Percentiles rank a stretch among this genome's conserved stretches.
Evolutionary conservation across 2,329 filamentous ascomycete species (phyloP).

Genomic region (Penicillium sclerotigenum): DNA sequence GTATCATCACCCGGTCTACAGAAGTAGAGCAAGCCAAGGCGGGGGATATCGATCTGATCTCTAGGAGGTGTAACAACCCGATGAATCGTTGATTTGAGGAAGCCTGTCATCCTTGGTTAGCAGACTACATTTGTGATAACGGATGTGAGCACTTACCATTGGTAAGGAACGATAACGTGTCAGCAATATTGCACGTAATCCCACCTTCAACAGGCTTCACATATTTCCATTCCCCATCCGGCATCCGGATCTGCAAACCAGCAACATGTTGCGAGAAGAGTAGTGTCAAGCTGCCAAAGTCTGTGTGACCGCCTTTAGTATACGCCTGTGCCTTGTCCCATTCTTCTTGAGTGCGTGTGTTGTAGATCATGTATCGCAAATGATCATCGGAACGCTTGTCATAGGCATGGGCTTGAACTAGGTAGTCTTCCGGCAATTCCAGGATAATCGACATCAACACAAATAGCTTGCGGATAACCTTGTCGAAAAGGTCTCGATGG

Average conservation of each 20-base stretch:
- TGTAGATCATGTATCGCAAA: constrained; percentile 60
- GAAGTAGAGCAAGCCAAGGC: constrained; percentile 40
- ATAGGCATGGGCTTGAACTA: constrained; percentile 56
- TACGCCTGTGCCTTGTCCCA: constrained; percentile 45
- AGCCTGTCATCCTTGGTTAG: constrained; percentile 3
- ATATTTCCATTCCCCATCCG: constrained; percentile 49
- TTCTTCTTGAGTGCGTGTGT: constrained; percentile 49
- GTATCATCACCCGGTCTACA: constrained; percentile 35
- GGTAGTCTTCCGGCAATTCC: constrained; percentile 56
- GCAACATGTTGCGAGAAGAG: constrained; percentile 59
- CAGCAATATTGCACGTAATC: constrained; percentile 52
- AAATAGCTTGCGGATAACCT: constrained; percentile 55
- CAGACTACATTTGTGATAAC: not conserved
- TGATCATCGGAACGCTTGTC: constrained; percentile 57
- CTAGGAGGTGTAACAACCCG: constrained; percentile 36
- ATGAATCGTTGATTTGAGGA: constrained; percentile 37
- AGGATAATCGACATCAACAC: constrained; percentile 59
- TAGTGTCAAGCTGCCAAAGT: constrained; percentile 56
- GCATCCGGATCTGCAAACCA: constrained; percentile 53
- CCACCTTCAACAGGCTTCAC: constrained; percentile 50
- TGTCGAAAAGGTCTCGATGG: constrained; percentile 50
- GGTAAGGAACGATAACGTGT: constrained; percentile 49
- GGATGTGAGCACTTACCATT: constrained; percentile 34
- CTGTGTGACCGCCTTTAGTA: constrained; percentile 53
- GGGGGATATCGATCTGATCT: constrained; percentile 33